These are phyloP conservation scores for Sugiyamaella americana DNA, from an alignment of 805 yeast genomes.

Conservation along the genomic window DNA sequence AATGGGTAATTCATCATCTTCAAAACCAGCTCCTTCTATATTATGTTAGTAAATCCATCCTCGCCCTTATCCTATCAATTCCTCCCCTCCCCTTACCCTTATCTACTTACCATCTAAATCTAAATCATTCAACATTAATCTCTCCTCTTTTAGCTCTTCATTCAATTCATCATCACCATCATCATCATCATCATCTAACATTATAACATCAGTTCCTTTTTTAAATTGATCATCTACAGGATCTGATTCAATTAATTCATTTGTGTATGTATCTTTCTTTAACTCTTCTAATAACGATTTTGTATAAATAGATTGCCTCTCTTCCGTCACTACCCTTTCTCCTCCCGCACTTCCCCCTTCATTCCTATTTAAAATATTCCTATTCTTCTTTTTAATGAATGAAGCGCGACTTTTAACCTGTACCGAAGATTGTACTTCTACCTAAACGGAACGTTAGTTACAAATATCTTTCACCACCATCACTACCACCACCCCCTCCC, in stretches of 20 bases:
- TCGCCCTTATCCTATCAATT: not conserved
- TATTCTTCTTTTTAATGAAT: constrained; percentile 2
- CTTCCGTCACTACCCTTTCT: not conserved
- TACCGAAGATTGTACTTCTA: not conserved
- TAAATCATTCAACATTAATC: not conserved
- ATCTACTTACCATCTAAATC: constrained; percentile 1
- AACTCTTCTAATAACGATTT: not conserved
- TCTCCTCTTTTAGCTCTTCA: not conserved
- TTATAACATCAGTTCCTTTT: not conserved
- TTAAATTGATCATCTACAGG: not conserved
- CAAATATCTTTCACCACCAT: too few species aligned
- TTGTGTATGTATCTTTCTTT: not conserved
- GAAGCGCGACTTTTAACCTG: not conserved
- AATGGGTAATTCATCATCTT: constrained; percentile 9
- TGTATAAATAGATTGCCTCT: too few species aligned
- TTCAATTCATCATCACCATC: not conserved
- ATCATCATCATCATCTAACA: not conserved
- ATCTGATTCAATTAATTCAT: too few species aligned
- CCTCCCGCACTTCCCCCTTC: not conserved
- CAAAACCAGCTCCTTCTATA: constrained; percentile 5
- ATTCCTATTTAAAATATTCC: not conserved
- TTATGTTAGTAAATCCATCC: not conserved
- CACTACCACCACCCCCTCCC: too few species aligned
- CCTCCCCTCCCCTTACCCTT: not conserved
- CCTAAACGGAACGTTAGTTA: too few species aligned